A percentile compares a stretch with the other conserved stretches of the same genome.
phyloP scores from a whole-genome alignment of 2,329 filamentous ascomycete species.

The Capronia epimyces region DNA sequence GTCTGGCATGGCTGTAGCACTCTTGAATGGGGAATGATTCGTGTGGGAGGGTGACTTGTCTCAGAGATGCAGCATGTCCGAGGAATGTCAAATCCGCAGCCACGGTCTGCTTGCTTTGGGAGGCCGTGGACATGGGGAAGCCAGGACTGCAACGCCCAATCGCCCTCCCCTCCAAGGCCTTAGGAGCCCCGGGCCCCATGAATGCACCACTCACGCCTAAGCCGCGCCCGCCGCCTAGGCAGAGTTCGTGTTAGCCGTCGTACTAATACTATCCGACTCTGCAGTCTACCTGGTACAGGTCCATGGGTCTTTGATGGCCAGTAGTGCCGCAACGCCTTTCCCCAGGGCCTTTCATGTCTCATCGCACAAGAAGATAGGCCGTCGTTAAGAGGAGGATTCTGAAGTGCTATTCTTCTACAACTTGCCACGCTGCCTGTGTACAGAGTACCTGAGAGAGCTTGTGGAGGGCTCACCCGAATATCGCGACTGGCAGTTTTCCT shows the following conservation, averaged over 20 bases:
- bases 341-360: no score
- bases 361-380: no score
- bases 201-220: not conserved
- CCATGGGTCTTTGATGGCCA: not conserved
- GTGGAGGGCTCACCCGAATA: not conserved
- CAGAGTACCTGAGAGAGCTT: not conserved
- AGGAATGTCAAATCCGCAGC: not conserved
- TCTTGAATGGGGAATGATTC: not conserved
- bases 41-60: constrained; percentile 21
- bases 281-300: not conserved
- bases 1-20: constrained; percentile 12
- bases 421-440: no score
- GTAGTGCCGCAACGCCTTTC: no score
- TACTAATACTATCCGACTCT: no score
- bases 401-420: no score
- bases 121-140: not conserved
- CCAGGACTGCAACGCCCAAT: not conserved
- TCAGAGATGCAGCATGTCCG: constrained; percentile 15
- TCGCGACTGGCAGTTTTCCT: not conserved
- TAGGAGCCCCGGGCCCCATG: not conserved
- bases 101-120: no score
- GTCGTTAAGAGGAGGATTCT: no score
- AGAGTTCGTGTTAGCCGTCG: not conserved
- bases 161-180: not conserved
- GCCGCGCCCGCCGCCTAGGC: not conserved